Evolutionary conservation across 2,329 filamentous ascomycete genomes (phyloP), one percentile per base, ranked within the genome.

Genomic region (Sarocladium oryzae): DNA sequence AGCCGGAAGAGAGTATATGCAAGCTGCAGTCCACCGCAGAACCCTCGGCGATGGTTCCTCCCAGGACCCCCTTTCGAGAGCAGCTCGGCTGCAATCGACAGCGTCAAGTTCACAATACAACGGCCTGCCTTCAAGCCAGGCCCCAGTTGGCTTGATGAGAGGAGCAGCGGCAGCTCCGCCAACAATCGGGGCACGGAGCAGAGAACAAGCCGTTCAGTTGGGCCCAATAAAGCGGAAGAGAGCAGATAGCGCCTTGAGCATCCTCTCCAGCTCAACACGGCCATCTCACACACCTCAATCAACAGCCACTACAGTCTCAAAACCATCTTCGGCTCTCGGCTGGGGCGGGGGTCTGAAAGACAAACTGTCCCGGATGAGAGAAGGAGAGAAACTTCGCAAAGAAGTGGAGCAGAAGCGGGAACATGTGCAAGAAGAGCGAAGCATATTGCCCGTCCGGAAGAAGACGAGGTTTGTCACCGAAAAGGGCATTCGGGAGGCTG

Each of bases 381-480:
- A 81, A 3, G 81, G 81, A 2, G 78, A 82, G 63, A 76, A 70
- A 56, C 59, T 81, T 20, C 62, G 62, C 54, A 61, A 58, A 49
- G 60, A 63, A 43, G 58, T 58, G 24, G 59, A 36, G 33, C 6
- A 7, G 8, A 48, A 33, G 43, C 30, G 24, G 21, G 9, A 20
- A 16, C 46, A 24, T 16, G 45, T 23, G 28, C 28, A 15, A 24
- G 32, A 37, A 4, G 32, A 32, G 33, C n/a, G 32, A 37, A 37
- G 4, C 4, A n/a, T 11, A 9, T 36, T 20, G 24, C 80, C 79
- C 0, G 75, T 81, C 28, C 74, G 79, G 57, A 85, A 89, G 69
- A 89, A 88, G 74, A 90, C 86, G 49, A 75, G 86, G n/a, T 90
- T 91, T 61, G 78, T 90, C 36, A 89, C 87, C 23, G 82, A 83